Evolutionary conservation across 192 early-diverging fungal genomes (phyloP), one percentile per base, ranked within the genome.

Genomic region (Paraglomus brasilianum): DNA sequence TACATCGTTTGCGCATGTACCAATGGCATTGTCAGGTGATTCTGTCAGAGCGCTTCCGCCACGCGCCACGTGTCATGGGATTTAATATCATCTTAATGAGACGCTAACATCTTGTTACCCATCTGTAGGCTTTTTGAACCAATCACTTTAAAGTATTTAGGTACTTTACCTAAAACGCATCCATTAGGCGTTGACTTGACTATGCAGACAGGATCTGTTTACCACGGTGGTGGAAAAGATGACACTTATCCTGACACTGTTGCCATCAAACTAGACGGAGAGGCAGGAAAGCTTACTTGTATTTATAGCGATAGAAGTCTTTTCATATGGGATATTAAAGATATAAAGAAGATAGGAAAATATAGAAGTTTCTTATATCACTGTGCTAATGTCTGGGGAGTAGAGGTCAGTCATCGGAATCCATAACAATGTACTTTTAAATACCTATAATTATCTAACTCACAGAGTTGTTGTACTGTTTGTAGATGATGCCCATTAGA

Each of bases 371-470:
- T 90, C 58, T 49, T 88, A 21, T 85, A 72, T 55, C 92, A 93
- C 47, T 84, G 82, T 52, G 92, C 92, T 68, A 89, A 88, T 72
- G 82, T 93, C 10, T 93, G 90, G 90, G 92, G 92, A 14, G 85
- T 88, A n/a, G 88, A 93, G 85, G 88, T 91, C 84, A 74, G 30
- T 9, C 17, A 40, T 41, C 4, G 22, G 10, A 22, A 39, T 59
- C 24, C 38, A 4, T 59, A 7, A 4, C 10, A 39, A 47, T 22
- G 44, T 14, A 14, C n/a, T 22, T 50, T 71, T 8, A 42, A 30
- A 30, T 30, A 30, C 15, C 6, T 64, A 45, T 47, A 6, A n/a
- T 52, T 44, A 43, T 38, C 6, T 11, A 4, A 21, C 43, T 11
- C 10, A 6, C 9, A 19, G 21, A 43, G 36, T 10, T 46, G 4